These are phyloP conservation scores for Coniochaeta prunicola DNA, from an alignment of 2,329 filamentous ascomycete genomes.

Conservation along the genomic window DNA sequence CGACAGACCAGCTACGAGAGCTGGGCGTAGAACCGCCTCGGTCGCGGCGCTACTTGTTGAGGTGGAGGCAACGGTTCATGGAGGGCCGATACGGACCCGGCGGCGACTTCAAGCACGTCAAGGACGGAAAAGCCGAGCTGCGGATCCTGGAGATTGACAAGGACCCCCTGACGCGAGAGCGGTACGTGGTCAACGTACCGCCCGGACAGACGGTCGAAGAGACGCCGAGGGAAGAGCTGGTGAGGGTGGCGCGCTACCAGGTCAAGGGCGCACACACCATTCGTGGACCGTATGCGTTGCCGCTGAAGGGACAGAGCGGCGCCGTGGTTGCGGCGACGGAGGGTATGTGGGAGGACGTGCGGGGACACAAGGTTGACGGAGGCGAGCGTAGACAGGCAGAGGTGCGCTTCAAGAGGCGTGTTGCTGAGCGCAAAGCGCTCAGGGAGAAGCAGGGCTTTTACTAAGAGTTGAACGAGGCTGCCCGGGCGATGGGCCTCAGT, in stretches of 20 bases:
- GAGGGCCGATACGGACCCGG: slow-evolving; percentile 72
- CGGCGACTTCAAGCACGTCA: slow-evolving; percentile 71
- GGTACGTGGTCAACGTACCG: slow-evolving; percentile 50
- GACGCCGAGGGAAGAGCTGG: slow-evolving; percentile 29
- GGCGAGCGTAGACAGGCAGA: slow-evolving; percentile 86
- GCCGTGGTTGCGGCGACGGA: slow-evolving; percentile 67
- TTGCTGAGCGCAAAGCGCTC: slow-evolving; percentile 67
- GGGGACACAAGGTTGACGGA: slow-evolving; percentile 89
- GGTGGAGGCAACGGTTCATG: slow-evolving; percentile 81
- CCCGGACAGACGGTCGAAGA: slow-evolving; percentile 31
- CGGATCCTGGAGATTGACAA: slow-evolving; percentile 32
- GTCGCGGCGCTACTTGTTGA: slow-evolving; percentile 73
- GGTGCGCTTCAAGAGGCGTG: slow-evolving; percentile 78
- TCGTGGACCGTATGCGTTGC: slow-evolving; percentile 65
- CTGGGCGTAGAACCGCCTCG: slow-evolving; percentile 83
- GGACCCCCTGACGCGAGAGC: slow-evolving; percentile 32
- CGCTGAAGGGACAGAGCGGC: slow-evolving; percentile 52
- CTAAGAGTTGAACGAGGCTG: not conserved
- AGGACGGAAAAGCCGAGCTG: slow-evolving; percentile 44
- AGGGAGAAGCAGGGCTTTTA: slow-evolving; percentile 24
- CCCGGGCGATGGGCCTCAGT: not conserved
- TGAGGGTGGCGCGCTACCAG: slow-evolving; percentile 56
- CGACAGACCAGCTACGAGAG: slow-evolving; percentile 69
- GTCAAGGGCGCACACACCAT: slow-evolving; percentile 64
- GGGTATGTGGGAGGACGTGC: slow-evolving; percentile 86